Evolutionary conservation across 2,329 filamentous ascomycete genomes (phyloP).

Genomic region (Microdochium nivale): DNA sequence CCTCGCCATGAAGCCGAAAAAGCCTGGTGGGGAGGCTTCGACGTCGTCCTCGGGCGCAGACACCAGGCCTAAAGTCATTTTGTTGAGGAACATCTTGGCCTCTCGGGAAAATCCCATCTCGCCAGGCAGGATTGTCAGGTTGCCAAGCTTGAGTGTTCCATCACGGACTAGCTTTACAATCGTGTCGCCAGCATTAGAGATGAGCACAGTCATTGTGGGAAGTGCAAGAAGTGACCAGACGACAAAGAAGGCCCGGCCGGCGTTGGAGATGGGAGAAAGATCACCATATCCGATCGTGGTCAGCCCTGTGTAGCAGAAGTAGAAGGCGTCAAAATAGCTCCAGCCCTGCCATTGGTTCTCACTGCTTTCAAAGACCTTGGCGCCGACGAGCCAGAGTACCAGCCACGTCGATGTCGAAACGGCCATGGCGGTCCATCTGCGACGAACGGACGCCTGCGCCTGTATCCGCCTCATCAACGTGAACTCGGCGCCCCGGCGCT

Average conservation of each 20-base stretch:
- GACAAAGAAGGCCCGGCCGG: slow-evolving; percentile 81
- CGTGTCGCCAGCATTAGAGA: slow-evolving; percentile 77
- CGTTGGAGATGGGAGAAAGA: slow-evolving; percentile 64
- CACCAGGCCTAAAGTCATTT: slow-evolving; percentile 31
- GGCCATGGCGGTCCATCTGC: slow-evolving; percentile 65
- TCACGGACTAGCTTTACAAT: slow-evolving; percentile 57
- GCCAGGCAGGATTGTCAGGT: slow-evolving; percentile 51
- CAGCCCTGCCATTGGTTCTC: slow-evolving; percentile 49
- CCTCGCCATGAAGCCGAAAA: slow-evolving; percentile 21
- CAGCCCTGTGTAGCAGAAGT: slow-evolving; percentile 78
- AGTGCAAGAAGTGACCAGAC: slow-evolving; percentile 83
- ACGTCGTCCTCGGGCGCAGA: slow-evolving; percentile 27
- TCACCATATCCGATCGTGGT: slow-evolving; percentile 87
- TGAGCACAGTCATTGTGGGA: slow-evolving; percentile 80
- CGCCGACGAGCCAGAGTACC: slow-evolving; percentile 72
- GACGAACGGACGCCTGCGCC: slow-evolving; percentile 49
- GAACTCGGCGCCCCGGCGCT: slow-evolving; percentile 64
- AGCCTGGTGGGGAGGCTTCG: slow-evolving; percentile 29
- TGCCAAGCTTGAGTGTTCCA: slow-evolving; percentile 45
- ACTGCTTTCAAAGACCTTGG: slow-evolving; percentile 56
- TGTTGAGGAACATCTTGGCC: slow-evolving; percentile 32
- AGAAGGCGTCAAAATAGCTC: slow-evolving; percentile 73
- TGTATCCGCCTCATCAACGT: slow-evolving; percentile 78
- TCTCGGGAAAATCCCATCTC: slow-evolving; percentile 39
- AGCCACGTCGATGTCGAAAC: slow-evolving; percentile 62